Base-by-base conservation (phyloP, 768 basidiomycete genomes). In the Suillus paluster region DNA sequence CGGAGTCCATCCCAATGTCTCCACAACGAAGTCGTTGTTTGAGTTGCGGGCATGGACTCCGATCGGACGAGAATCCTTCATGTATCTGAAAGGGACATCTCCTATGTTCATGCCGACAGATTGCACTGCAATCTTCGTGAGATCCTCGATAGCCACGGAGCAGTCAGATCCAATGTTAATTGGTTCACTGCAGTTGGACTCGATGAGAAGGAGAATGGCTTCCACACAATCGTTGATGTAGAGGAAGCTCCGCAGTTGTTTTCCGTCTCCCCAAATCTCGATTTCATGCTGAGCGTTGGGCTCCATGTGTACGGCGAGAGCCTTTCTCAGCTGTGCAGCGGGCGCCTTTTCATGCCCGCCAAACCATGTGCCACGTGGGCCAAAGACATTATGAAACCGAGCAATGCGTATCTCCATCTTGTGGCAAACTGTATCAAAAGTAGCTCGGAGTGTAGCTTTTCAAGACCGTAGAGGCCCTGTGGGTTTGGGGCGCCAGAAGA, bases 301-400 rank as follows among this genome's bases (percentile, higher is more conserved):
- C 14, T 58, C 57, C 45, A 69, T 21, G 15, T 60, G 63, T 23
- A 72, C 70, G 1, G 78, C 78, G 15, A 81, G 49, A 1, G 84
- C 83, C 64, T 87, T 88, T 7, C 86, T 81, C 33, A 85, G 70
- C 59, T 87, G 64, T 0, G 87, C 84, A 8, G 85, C 86, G 0
- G 85, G 85, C 1, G 73, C 86, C 65, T 87, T 87, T 72, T 88
- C 86, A 11, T 79, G 79, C 0, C 87, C 87, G 41, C 79, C 76
- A 53, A 70, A 74, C 84, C 83, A 87, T 1, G 82, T 74, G 0
- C 83, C 83, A 10, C 79, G 76, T 1, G 84, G 86, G 12, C 86
- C 86, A 61, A 78, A 86, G 15, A 88, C 76, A 58, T 87, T 87
- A 57, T 87, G 86, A 62, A 88, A 85, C 1, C 86, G 79, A 0